Percentiles rank a stretch among this genome's conserved stretches.
These are phyloP conservation scores for Quercus suber DNA, from an alignment of 306 rosid genomes.

Conservation along the genomic window DNA sequence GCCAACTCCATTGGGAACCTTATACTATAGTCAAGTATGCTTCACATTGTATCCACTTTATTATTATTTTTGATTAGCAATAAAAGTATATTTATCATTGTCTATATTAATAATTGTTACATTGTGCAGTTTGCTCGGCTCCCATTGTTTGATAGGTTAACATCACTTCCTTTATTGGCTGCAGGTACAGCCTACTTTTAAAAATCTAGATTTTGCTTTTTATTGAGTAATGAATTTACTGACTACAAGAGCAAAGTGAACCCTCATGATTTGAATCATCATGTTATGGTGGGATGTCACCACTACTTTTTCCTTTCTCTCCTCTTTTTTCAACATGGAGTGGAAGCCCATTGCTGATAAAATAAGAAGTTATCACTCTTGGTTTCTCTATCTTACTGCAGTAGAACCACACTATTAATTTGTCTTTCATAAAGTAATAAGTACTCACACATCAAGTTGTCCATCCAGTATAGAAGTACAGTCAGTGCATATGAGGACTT, in stretches of 20 bases:
- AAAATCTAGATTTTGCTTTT: background rate
- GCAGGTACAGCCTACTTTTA: slow-evolving; percentile 31
- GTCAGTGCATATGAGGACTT: background rate
- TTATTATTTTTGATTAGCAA: background rate
- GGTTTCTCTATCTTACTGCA: background rate
- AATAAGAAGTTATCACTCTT: background rate
- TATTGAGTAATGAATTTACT: background rate
- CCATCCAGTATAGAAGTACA: background rate
- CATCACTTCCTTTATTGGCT: slow-evolving; percentile 47
- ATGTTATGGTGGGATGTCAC: background rate
- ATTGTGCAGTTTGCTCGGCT: slow-evolving; percentile 48
- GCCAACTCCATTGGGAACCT: slow-evolving; percentile 59
- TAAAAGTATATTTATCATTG: background rate
- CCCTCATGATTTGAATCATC: background rate
- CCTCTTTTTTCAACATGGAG: background rate
- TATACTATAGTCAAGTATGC: slow-evolving; percentile 43
- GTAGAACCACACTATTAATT: background rate
- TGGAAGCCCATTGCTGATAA: background rate
- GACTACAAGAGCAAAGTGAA: background rate
- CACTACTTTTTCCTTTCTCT: background rate
- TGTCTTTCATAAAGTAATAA: background rate
- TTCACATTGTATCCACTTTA: background rate
- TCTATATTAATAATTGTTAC: background rate
- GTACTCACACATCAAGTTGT: background rate
- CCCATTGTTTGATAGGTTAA: slow-evolving; percentile 50